Evolutionary conservation across 1,139 yeast species (phyloP), one percentile per base, ranked within the genome.

Genomic region (Geotrichum restrictum): DNA sequence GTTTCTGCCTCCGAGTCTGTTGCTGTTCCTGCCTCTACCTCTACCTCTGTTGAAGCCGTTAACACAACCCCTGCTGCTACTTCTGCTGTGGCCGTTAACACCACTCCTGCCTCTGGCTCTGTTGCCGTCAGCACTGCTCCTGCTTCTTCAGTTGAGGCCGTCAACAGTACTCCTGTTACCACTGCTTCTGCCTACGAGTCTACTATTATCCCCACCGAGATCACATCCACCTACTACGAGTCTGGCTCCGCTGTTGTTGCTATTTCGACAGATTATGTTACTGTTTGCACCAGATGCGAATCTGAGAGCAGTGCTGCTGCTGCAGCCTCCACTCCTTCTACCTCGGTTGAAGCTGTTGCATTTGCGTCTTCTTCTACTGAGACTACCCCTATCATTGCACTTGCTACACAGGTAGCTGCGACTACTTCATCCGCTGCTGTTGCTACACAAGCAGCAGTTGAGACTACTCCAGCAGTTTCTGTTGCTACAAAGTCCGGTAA

Each of bases 41-140:
- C 59, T 27, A 44, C 54, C 31, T 22, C 39, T 19, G 18, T 24
- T 10, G 14, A 10, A 19, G 14, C 18, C 31, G 47, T 34, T 21
- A 29, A n/a, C 31, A 18, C 37, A 7, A 24, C 19, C 8, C 47
- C 57, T 21, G 45, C 53, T 31, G 53, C 57, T 21, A 31, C 54
- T 14, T 54, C 45, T 18, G 41, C 49, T 38, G 39, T 43, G 39
- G 11, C 39, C 19, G 3, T 19, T 16, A n/a, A n/a, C 16, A 19
- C 18, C 19, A 3, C 39, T 34, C 2, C 18, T 43, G 47, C 27
- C 24, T 27, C 36, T 29, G 22, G 31, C n/a, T 27, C 45, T 16
- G 11, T n/a, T n/a, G n/a, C n/a, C n/a, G n/a, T n/a, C n/a, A n/a
- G n/a, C n/a, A n/a, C 36, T 27, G 36, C n/a, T 6, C 8, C 32